These are phyloP conservation scores for Physcia stellaris DNA, from an alignment of 495 filamentous ascomycete species.

Conservation along the genomic window DNA sequence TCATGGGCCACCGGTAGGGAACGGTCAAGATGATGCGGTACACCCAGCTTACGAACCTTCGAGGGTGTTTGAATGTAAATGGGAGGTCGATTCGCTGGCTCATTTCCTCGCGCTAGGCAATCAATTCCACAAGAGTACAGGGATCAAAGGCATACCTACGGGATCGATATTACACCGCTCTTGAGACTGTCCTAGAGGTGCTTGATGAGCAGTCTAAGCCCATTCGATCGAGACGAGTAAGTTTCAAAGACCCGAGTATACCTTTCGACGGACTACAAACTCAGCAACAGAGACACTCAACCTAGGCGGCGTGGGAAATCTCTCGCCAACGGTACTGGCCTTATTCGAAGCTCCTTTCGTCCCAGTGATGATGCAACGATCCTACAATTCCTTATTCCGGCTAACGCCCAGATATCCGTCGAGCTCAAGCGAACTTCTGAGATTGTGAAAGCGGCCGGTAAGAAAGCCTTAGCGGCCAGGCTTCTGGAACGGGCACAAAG, in stretches of 20 bases:
- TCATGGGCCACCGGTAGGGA: constrained; percentile 49
- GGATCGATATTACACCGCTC: constrained; percentile 62
- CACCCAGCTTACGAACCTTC: constrained; percentile 74
- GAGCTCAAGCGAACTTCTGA: constrained; percentile 68
- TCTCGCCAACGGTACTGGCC: constrained; percentile 65
- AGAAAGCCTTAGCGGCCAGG: constrained; percentile 34
- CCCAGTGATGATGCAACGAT: constrained; percentile 98
- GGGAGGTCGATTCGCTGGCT: constrained; percentile 91
- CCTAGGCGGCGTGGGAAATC: constrained; percentile 81
- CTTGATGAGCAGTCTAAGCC: constrained; percentile 65
- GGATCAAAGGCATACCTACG: constrained; percentile 65
- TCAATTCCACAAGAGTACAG: constrained; percentile 71
- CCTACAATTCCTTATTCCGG: constrained; percentile 87
- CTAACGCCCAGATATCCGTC: constrained; percentile 90
- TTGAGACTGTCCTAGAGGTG: constrained; percentile 58
- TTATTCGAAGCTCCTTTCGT: constrained; percentile 84
- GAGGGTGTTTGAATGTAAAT: constrained; percentile 95
- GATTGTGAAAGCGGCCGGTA: constrained; percentile 48
- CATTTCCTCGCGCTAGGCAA: constrained; percentile 79
- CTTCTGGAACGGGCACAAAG: constrained; percentile 49
- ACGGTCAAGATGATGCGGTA: constrained; percentile 69
- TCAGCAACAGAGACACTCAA: constrained; percentile 83
- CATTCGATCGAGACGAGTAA: constrained; percentile 56
- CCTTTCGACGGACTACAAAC: constrained; percentile 67
- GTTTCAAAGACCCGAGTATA: constrained; percentile 64